These are phyloP conservation scores for Kluyveromyces nonfermentans DNA, from an alignment of 805 yeast species.

Conservation along the genomic window DNA sequence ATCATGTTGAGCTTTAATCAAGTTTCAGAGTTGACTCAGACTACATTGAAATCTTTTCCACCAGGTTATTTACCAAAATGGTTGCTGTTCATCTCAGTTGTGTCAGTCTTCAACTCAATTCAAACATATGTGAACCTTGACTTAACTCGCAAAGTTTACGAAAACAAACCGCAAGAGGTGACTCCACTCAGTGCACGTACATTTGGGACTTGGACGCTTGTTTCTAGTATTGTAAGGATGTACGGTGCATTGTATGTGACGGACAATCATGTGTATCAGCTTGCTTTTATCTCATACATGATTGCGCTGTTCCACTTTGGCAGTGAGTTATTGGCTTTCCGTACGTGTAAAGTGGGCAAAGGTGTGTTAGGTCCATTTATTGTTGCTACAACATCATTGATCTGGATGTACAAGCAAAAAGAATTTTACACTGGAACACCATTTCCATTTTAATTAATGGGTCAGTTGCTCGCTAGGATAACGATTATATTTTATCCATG, in stretches of 20 bases:
- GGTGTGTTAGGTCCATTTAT: slow-evolving; percentile 86
- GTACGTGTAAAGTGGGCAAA: slow-evolving; percentile 74
- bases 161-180: slow-evolving; percentile 49
- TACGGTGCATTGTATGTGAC: slow-evolving; percentile 76
- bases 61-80: slow-evolving; percentile 68
- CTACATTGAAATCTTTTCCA: slow-evolving; percentile 19
- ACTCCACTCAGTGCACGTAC: slow-evolving; percentile 81
- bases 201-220: slow-evolving; percentile 95
- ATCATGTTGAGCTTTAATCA: slow-evolving; percentile 27
- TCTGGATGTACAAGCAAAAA: slow-evolving; percentile 74
- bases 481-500: background rate
- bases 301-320: slow-evolving; percentile 82
- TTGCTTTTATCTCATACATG: slow-evolving; percentile 69
- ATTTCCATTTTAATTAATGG: slow-evolving; percentile 5
- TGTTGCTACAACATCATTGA: slow-evolving; percentile 61
- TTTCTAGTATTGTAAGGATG: slow-evolving; percentile 73
- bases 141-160: slow-evolving; percentile 75
- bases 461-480: background rate
- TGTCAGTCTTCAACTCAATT: slow-evolving; percentile 82
- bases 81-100: slow-evolving; percentile 73
- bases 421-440: slow-evolving; percentile 44
- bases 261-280: slow-evolving; percentile 62
- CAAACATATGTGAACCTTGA: slow-evolving; percentile 74
- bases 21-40: slow-evolving; percentile 26
- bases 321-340: slow-evolving; percentile 70